Conservation (phyloP, 495 filamentous ascomycete genomes). For the Margaritispora aquatica region DNA sequence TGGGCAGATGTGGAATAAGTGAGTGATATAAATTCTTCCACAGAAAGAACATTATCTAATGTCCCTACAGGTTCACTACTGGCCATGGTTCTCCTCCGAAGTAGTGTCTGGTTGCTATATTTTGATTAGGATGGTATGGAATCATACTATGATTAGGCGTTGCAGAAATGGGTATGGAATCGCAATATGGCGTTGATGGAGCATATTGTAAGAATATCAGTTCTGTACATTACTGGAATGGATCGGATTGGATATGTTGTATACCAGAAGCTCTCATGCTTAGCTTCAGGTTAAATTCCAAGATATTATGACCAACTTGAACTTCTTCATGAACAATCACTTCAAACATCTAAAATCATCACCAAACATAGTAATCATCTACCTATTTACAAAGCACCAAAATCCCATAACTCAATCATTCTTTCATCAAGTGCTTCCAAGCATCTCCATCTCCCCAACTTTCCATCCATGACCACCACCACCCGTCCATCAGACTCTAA, state of each 20-base stretch:
- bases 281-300: not conserved
- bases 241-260: not conserved
- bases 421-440: too few species aligned
- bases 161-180: not conserved
- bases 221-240: not conserved
- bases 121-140: not conserved
- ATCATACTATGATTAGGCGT: not conserved
- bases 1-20: constrained; percentile 49
- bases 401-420: too few species aligned
- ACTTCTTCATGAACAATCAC: too few species aligned
- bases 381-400: too few species aligned
- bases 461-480: too few species aligned
- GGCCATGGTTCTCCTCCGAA: not conserved
- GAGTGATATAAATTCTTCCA: constrained; percentile 8
- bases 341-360: too few species aligned
- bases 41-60: not conserved
- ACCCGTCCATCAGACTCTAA: too few species aligned
- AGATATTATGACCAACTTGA: too few species aligned
- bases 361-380: too few species aligned
- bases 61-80: constrained; percentile 4
- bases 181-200: not conserved
- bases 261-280: not conserved
- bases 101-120: not conserved
- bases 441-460: too few species aligned
- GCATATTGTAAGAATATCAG: not conserved